Evolutionary conservation across 1,139 yeast genomes (phyloP), one percentile per base, ranked within the genome.

Genomic region (Debaryomyces fabryi): DNA sequence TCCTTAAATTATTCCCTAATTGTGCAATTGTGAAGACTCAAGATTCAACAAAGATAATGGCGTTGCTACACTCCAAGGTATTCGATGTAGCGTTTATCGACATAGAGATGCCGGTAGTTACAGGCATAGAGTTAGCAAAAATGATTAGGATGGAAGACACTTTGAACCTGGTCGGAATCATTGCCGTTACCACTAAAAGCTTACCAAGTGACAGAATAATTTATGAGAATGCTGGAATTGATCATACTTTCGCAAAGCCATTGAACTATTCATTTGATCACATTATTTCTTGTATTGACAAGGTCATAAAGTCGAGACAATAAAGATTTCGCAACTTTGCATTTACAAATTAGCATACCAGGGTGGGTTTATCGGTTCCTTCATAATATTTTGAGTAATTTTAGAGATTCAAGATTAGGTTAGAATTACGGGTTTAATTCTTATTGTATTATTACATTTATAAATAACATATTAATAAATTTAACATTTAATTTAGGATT

Each of bases 41-140:
- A 41, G 75, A 74, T 53, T 64, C 71, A 29, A 62, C 71, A 2
- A 57, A 60, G 41, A 72, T 74, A n/a, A 52, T 63, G 42, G 49
- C 58, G 10, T 41, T 60, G 29, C 52, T 69, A 4, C 47, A 52
- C 12, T 44, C 54, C 3, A 58, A 60, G 42, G 49, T 49, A 20
- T 74, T 63, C 50, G 77, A 74, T 50, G 55, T 68, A 42, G 66
- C 73, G 10, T 76, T 76, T 51, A 59, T 76, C 44, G 81, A 76
- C 53, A 76, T 76, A 42, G 81, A 76, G 53, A 76, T 76, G 81
- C 81, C 81, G 2, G 61, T 58, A 6, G 59, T 76, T n/a, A 61
- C 70, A 23, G 81, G 81, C 3, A 58, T 71, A n/a, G 75, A 75
- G 25, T 62, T 76, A 41, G 73, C 78, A 12, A 54, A 54, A 34